These are phyloP conservation scores for Podila clonocystis DNA, from an alignment of 192 early-diverging fungal species.

Conservation along the genomic window DNA sequence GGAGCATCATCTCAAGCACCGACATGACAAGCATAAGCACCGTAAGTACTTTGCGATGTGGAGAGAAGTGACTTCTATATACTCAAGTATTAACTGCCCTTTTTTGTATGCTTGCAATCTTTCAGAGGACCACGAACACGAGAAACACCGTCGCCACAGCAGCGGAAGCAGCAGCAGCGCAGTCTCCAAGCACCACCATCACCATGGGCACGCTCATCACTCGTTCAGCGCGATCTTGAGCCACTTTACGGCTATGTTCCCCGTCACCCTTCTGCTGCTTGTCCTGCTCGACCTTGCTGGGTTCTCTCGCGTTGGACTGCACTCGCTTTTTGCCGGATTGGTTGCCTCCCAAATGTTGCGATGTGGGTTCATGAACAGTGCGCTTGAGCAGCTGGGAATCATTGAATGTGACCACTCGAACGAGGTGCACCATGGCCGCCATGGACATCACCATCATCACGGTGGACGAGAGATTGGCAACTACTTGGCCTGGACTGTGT, in stretches of 20 bases:
- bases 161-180: neutral
- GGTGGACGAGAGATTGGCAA: slow-evolving; percentile 14
- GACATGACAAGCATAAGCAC: slow-evolving; percentile 25
- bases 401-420: slow-evolving; percentile 8
- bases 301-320: slow-evolving; percentile 32
- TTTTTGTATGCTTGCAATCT: neutral
- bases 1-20: neutral
- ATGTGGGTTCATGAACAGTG: slow-evolving; percentile 11
- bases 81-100: neutral
- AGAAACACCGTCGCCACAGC: neutral
- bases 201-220: slow-evolving; percentile 10
- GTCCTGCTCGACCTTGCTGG: slow-evolving; percentile 30
- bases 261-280: slow-evolving; percentile 21
- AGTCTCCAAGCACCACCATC: neutral
- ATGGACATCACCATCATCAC: neutral
- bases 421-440: neutral
- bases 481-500: slow-evolving; percentile 19
- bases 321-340: slow-evolving; percentile 34
- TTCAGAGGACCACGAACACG: neutral
- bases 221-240: slow-evolving; percentile 23
- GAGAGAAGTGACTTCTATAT: neutral
- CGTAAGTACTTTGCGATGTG: slow-evolving; percentile 13
- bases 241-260: slow-evolving; percentile 20
- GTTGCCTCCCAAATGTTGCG: slow-evolving; percentile 19
- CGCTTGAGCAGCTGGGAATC: slow-evolving; percentile 32